Evolutionary conservation across 208 protist species (phyloP), one percentile per base, ranked within the genome.

Genomic region (Endotrypanum monterogeii): DNA sequence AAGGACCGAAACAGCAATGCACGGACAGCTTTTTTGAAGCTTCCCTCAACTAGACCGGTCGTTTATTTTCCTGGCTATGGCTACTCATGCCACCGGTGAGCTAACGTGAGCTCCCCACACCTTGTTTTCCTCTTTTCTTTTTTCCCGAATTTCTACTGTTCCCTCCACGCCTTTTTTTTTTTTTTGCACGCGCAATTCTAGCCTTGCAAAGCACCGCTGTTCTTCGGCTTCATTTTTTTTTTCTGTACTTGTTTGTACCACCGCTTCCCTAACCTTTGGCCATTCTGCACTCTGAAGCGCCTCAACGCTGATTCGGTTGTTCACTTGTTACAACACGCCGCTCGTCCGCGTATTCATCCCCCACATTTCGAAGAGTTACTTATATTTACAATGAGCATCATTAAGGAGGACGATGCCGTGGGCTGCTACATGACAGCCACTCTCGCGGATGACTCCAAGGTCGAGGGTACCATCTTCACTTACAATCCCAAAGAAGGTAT

Each of bases 381-480:
- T 61, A 14, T 71, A 48, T 72, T 65, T 32, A 85, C 56, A 37
- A 92, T 91, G 83, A 83, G 76, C 69, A 79, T 74, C 44, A 80
- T 89, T 39, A 83, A 85, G 68, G 87, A 91, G 54, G 76, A 87
- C 25, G 89, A 95, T 41, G 83, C 79, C 35, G 90, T 97, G 61
- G 93, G 93, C 66, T 82, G 81, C 69, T 86, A 81, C 74, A 86
- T 89, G 73, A 54, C 70, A 14, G 81, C 87, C 30, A 92, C 84
- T 25, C 69, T 97, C 65, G 80, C 87, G 23, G 91, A 89, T 76
- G 87, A 85, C 70, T 84, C 74, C 18, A 83, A 84, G 63, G 62
- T 93, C 32, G 84, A 87, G 39, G 93, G 93, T 20, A 90, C 83
- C 28, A 83, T 97, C 51, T 97, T 90, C 76, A 94, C 93, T 3